Evolutionary conservation across 371 early-diverging fungal genomes (phyloP).

Genomic region (Mucor sp.): DNA sequence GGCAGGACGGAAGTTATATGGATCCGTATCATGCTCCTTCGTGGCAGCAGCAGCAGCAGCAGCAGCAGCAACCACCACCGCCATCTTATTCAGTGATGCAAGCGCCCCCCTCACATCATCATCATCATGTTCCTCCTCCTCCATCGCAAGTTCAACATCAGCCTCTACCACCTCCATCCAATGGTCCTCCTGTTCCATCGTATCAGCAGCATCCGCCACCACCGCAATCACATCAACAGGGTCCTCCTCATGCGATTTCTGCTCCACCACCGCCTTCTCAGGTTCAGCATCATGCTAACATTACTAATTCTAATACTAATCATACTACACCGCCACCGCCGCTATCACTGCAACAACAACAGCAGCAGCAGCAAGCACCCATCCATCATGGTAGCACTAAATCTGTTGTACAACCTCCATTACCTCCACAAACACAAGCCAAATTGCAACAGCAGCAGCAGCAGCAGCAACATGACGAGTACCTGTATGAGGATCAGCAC

Average conservation of each 20-base stretch:
- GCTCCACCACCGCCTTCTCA: slow-evolving; percentile 2
- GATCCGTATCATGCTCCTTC: slow-evolving; percentile 8
- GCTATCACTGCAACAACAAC: not conserved
- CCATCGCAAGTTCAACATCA: slow-evolving; percentile 1
- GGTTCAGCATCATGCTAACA: not conserved
- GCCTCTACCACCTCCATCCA: not conserved
- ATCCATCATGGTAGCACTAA: not conserved
- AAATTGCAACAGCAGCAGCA: slow-evolving; percentile 1
- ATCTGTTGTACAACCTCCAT: slow-evolving; percentile 5
- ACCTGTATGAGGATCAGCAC: slow-evolving; percentile 19
- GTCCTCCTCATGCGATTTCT: not conserved
- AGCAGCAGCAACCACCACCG: slow-evolving; percentile 35
- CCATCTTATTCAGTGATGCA: slow-evolving; percentile 3
- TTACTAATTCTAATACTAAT: slow-evolving; percentile 1
- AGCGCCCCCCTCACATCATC: not conserved
- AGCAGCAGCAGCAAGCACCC: not conserved
- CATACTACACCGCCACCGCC: not conserved
- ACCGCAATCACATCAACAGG: slow-evolving; percentile 8
- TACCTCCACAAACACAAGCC: slow-evolving; percentile 5
- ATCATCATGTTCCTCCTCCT: not conserved
- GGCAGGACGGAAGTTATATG: slow-evolving; percentile 7
- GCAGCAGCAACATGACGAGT: not conserved
- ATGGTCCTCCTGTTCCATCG: not conserved
- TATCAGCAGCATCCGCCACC: slow-evolving; percentile 2
- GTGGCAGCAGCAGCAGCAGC: slow-evolving; percentile 63